Conservation (phyloP, 2,329 filamentous ascomycete species). For the Trichophyton simii region DNA sequence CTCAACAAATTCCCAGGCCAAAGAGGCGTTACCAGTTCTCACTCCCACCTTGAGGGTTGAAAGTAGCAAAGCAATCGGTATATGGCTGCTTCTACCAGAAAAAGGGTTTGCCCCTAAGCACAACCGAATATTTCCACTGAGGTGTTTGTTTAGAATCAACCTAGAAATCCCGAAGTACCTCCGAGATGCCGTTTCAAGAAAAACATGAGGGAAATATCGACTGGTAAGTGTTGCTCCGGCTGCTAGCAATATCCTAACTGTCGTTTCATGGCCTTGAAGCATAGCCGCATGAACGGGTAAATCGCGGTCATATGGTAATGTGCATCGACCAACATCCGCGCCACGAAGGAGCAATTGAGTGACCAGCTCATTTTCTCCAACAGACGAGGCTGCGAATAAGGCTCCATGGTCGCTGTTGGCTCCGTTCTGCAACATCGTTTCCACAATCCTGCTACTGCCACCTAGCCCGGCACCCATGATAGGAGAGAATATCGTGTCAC, state of each 20-base stretch:
- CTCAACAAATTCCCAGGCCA: not conserved
- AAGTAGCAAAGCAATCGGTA: not conserved
- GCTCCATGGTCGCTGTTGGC: not conserved
- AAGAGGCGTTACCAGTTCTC: not conserved
- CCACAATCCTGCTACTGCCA: not conserved
- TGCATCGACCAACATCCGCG: not conserved
- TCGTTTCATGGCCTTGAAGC: not conserved
- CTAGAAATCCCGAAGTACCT: not conserved
- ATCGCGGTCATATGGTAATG: not conserved
- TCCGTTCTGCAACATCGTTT: not conserved
- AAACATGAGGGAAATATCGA: not conserved
- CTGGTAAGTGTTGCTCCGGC: not conserved
- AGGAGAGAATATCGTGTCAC: not conserved
- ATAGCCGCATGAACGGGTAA: not conserved
- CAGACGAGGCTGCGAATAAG: not conserved
- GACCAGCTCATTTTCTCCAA: not conserved
- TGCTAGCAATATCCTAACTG: not conserved
- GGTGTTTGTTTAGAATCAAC: not conserved
- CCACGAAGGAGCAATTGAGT: not conserved
- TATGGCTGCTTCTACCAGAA: not conserved
- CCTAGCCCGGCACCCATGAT: not conserved
- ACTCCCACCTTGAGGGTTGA: not conserved
- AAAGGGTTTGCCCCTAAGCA: not conserved
- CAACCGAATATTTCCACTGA: not conserved
- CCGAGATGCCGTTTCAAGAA: not conserved